These are phyloP conservation scores for Trypanosoma cruzi DNA, from an alignment of 208 protist species.

Conservation along the genomic window DNA sequence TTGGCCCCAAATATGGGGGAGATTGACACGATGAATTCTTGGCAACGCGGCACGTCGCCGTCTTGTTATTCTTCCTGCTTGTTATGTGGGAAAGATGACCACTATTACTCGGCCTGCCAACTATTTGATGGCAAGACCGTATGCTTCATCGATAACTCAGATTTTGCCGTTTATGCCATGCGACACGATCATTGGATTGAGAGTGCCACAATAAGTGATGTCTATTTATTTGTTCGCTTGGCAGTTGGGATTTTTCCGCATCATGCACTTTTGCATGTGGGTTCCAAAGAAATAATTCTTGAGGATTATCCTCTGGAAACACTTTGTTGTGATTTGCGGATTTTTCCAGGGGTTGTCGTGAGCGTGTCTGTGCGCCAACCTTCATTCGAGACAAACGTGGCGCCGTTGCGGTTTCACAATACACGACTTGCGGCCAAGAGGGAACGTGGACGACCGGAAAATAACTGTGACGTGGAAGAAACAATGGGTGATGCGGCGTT, in stretches of 20 bases:
- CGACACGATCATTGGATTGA: conserved; percentile 32
- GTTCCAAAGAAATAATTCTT: neutral
- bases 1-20: neutral
- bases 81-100: conserved; percentile 37
- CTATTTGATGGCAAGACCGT: conserved; percentile 34
- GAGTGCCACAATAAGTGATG: conserved; percentile 31
- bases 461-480: neutral
- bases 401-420: neutral
- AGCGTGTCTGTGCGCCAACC: conserved; percentile 9
- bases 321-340: conserved; percentile 32
- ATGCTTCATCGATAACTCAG: conserved; percentile 34
- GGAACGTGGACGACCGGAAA: neutral
- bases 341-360: conserved; percentile 42
- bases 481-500: neutral
- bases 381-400: neutral
- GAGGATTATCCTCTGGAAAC: conserved; percentile 15
- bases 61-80: conserved; percentile 35
- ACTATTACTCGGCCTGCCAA: conserved; percentile 45
- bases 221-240: conserved; percentile 36
- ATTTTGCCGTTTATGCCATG: conserved; percentile 45
- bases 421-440: neutral
- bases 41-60: neutral
- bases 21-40: neutral
- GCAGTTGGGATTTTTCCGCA: conserved; percentile 20
- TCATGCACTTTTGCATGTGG: conserved; percentile 16